phyloP scores from a whole-genome alignment of 768 basidiomycete genomes.

The Boletus tylopilopsis region DNA sequence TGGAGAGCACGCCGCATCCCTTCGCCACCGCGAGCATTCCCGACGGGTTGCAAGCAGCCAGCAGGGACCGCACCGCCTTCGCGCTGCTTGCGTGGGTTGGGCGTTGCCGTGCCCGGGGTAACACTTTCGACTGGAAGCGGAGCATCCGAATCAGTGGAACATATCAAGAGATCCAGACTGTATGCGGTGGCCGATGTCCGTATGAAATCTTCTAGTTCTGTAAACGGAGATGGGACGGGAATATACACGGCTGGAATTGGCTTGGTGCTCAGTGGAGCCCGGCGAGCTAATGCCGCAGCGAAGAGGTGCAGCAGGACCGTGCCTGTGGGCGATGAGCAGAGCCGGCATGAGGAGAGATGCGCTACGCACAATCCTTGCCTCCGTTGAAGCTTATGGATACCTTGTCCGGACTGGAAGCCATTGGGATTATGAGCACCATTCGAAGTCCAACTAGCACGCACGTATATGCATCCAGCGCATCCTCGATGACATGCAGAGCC shows the following conservation, averaged over 20 bases:
- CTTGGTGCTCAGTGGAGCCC: conserved; percentile 33
- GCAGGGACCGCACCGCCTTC: conserved; percentile 2
- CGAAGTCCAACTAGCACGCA: conserved; percentile 40
- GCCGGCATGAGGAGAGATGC: neutral
- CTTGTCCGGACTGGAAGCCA: conserved; percentile 50
- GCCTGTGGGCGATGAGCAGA: conserved; percentile 44
- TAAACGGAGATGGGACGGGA: conserved; percentile 85
- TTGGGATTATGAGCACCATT: conserved; percentile 7
- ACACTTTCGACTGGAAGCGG: conserved; percentile 47
- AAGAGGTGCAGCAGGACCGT: conserved; percentile 93
- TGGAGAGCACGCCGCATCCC: conserved; percentile 79
- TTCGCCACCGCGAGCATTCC: conserved; percentile 56
- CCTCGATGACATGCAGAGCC: conserved; percentile 78
- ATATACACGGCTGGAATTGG: conserved; percentile 79
- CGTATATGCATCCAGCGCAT: conserved; percentile 76
- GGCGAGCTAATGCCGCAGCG: conserved; percentile 62
- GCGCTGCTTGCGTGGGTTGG: conserved; percentile 8
- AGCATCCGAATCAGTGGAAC: conserved; percentile 33
- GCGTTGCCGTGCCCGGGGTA: conserved; percentile 31
- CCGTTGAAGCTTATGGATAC: conserved; percentile 96
- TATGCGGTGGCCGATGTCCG: conserved; percentile 57
- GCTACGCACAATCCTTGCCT: conserved; percentile 88
- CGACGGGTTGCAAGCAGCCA: conserved; percentile 36
- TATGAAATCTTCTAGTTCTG: conserved; percentile 81
- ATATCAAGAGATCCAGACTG: conserved; percentile 65